phyloP scores from a whole-genome alignment of 129 eudicot genomes.

The Pittosporum tobira region DNA sequence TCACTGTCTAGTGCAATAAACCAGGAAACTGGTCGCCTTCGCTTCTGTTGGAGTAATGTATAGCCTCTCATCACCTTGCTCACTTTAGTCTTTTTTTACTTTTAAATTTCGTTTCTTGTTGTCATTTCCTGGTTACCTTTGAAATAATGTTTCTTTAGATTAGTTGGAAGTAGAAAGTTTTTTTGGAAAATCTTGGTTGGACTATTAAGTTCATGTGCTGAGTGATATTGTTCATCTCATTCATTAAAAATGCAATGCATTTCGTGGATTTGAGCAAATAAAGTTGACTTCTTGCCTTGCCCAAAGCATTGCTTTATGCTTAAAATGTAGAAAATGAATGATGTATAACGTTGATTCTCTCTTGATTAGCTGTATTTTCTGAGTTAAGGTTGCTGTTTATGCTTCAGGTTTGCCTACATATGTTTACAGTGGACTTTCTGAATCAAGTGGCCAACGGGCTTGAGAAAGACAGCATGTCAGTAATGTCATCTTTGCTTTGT shows the following conservation, averaged over 20 bases:
- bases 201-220: neutral
- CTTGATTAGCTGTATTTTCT: neutral
- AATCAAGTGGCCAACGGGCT: conserved; percentile 97
- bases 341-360: neutral
- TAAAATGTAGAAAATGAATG: neutral
- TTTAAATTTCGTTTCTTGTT: no score
- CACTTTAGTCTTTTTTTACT: neutral
- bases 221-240: neutral
- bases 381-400: neutral
- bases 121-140: neutral
- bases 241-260: neutral
- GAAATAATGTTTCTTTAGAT: neutral
- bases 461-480: conserved; percentile 97
- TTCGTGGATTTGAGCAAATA: neutral
- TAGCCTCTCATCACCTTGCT: conserved; percentile 10
- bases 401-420: conserved; percentile 91
- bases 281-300: neutral
- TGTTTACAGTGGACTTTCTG: conserved; percentile 91
- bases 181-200: neutral
- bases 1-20: conserved; percentile 82
- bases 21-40: conserved; percentile 93
- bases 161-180: neutral
- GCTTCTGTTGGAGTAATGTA: conserved; percentile 99
- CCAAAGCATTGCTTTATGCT: neutral
- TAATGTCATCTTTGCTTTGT: conserved; percentile 12